These are phyloP conservation scores for Yamadazyma oceani DNA, from an alignment of 1,139 yeast genomes.

Conservation along the genomic window DNA sequence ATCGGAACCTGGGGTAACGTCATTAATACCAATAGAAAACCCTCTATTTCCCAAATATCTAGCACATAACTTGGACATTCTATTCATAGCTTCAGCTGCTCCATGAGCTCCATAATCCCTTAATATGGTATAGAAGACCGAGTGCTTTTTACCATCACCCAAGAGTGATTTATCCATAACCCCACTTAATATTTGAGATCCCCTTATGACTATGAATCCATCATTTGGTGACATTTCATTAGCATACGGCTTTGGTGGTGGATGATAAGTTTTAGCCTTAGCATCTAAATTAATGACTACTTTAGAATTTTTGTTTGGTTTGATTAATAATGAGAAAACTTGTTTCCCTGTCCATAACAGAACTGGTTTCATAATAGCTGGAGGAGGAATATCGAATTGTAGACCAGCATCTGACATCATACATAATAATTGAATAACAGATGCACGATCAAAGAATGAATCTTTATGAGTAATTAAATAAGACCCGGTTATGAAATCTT, in stretches of 20 bases:
- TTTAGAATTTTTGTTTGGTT: conserved; percentile 72
- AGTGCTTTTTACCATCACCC: conserved; percentile 98
- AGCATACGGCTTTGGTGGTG: conserved; percentile 65
- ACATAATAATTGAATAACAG: conserved; percentile 76
- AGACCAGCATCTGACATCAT: conserved; percentile 95
- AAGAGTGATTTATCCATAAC: conserved; percentile 95
- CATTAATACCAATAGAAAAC: conserved; percentile 94
- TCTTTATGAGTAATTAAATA: conserved; percentile 91
- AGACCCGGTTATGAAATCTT: conserved; percentile 97
- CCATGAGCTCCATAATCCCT: conserved; percentile 95
- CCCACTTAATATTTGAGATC: conserved; percentile 86
- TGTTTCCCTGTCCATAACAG: conserved; percentile 98
- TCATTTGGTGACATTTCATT: conserved; percentile 98
- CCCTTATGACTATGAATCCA: conserved; percentile 87
- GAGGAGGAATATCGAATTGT: conserved; percentile 94
- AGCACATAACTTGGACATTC: conserved; percentile 98
- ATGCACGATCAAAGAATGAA: conserved; percentile 85
- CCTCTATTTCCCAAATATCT: conserved; percentile 93
- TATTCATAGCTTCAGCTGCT: conserved; percentile 94
- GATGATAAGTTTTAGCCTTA: conserved; percentile 83
- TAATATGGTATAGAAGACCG: conserved; percentile 90
- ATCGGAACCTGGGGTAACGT: conserved; percentile 89
- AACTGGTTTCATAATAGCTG: conserved; percentile 86
- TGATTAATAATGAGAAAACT: conserved; percentile 81
- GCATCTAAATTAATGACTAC: conserved; percentile 92